Percentiles rank a stretch among this genome's conserved stretches.
phyloP scores from a whole-genome alignment of 139 green algal species.

The Zygnema cylindricum region DNA sequence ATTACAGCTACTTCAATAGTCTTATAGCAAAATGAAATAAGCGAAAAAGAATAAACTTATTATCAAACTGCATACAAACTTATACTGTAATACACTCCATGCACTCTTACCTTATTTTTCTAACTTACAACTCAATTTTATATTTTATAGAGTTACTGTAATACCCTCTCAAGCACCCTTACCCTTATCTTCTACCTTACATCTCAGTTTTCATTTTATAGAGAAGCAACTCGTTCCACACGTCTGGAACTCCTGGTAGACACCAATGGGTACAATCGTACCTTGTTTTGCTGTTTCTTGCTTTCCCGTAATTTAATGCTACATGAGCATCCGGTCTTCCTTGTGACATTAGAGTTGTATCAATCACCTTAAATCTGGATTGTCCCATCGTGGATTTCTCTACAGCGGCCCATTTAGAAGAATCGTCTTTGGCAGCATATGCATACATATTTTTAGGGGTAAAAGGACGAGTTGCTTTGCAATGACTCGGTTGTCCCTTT shows the following conservation, averaged over 20 bases:
- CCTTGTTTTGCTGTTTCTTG: not conserved
- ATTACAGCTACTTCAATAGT: too few species aligned
- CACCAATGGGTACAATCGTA: conserved; percentile 33
- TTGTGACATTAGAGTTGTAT: conserved; percentile 1
- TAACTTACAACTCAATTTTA: too few species aligned
- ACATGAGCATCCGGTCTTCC: conserved; percentile 13
- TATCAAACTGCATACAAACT: too few species aligned
- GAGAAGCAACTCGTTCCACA: conserved; percentile 12
- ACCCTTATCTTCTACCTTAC: too few species aligned
- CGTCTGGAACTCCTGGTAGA: conserved; percentile 21
- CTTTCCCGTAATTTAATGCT: not conserved
- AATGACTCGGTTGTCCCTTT: not conserved
- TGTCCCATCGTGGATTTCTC: not conserved
- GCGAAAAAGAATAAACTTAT: too few species aligned
- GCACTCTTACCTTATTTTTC: too few species aligned
- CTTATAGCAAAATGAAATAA: too few species aligned
- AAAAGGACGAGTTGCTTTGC: not conserved
- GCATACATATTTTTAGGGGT: not conserved
- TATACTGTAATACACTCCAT: too few species aligned
- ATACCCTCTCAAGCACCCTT: too few species aligned
- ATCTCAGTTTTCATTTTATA: not conserved
- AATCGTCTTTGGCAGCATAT: not conserved
- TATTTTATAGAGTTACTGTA: too few species aligned
- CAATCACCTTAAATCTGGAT: not conserved
- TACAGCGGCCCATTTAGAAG: not conserved